Evolutionary conservation across 441 rosid species (phyloP), one percentile per base, ranked within the genome.

Genomic region (Pelargonium citronellum): DNA sequence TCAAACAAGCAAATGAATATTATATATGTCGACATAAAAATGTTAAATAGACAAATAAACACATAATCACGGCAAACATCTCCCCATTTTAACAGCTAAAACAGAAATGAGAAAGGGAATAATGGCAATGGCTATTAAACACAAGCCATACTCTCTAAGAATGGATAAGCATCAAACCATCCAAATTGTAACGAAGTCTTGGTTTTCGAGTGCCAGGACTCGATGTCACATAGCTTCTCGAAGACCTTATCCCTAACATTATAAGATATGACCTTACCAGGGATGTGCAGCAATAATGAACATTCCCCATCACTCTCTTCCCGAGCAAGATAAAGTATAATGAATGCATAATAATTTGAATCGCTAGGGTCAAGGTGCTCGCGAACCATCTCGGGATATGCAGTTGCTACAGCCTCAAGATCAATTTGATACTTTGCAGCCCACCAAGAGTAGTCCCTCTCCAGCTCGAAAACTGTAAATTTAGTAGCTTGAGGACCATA

Each of bases 221-320:
- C 69, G 9, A 73, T 68, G 30, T 80, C 76, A 55, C 70, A 73
- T 13, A 77, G 69, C 69, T 67, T 49, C 22, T 60, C 51, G 15
- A 12, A 67, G 61, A 67, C 41, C 63, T 27, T 67, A 39, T 74
- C 68, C 57, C 53, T 67, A 13, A 69, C 70, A 69, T 65, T 74
- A 70, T 72, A 75, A 12, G 49, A 41, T 11, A 80, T 11, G 27
- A 64, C 39, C 66, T 66, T 69, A 0, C 74, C 74, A 1, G 79
- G 77, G 53, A 79, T 34, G 37, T 67, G 79, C 61, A 79, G 47
- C 39, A 75, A 53, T 65, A 73, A n/a, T 46, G 69, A 73, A 5
- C 66, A 68, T 0, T 70, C 74, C 53, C 62, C 73, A 0, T 49
- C 46, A 2, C 43, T 62, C 19, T 20, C 67, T 61, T 22, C 61